Conservation (phyloP, 2,329 filamentous ascomycete genomes). For the Byssoonygena ceratinophila region DNA sequence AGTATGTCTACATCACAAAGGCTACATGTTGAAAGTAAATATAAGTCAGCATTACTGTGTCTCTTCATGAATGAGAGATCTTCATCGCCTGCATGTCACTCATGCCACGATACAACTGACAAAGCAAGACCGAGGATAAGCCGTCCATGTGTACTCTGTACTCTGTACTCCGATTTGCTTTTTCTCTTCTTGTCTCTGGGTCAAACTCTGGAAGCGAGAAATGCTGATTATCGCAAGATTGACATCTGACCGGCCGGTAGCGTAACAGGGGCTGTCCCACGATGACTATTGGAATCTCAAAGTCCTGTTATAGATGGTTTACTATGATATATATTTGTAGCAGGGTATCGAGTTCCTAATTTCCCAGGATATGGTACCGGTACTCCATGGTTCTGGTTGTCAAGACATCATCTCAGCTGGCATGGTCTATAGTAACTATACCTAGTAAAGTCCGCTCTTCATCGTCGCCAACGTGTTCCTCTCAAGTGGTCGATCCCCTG, state of each 20-base stretch:
- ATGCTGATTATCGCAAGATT: background rate
- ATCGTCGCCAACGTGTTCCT: background rate
- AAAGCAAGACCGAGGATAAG: background rate
- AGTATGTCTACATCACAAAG: too few relatives aligned
- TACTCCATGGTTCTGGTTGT: constrained; percentile 6
- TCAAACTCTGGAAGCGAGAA: constrained; percentile 9
- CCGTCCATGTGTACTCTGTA: background rate
- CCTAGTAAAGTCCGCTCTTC: too few relatives aligned
- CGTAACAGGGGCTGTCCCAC: constrained; percentile 3
- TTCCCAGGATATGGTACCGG: constrained; percentile 4
- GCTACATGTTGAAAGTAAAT: too few relatives aligned
- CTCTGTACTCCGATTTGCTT: background rate
- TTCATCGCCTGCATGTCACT: too few relatives aligned
- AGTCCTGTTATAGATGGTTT: background rate
- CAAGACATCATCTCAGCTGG: background rate
- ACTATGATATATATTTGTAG: background rate
- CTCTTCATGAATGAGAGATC: too few relatives aligned
- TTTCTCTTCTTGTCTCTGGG: background rate
- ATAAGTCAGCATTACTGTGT: too few relatives aligned
- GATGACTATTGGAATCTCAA: background rate
- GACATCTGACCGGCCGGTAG: background rate
- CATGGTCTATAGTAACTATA: too few relatives aligned
- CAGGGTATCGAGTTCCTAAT: background rate
- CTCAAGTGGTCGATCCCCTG: background rate
- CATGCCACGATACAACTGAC: too few relatives aligned